Base-by-base conservation (phyloP, 768 basidiomycete species). In the Lepiota venenata region DNA sequence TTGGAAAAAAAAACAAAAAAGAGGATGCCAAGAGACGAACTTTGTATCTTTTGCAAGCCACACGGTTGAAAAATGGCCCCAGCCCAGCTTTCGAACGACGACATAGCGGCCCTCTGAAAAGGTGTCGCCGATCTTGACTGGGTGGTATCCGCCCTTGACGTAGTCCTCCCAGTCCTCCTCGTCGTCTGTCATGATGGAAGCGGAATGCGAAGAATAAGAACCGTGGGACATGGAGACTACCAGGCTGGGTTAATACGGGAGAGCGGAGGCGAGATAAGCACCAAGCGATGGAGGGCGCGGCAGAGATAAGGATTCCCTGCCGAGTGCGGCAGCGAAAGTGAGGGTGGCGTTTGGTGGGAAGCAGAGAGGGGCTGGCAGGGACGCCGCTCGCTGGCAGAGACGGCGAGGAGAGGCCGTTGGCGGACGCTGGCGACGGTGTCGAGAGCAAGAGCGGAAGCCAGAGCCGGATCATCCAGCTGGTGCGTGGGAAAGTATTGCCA, bases 41-140 rank as follows among this genome's bases (percentile, higher is more conserved):
- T 88, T 91, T 65, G 74, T 75, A 67, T 93, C 92, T 61, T 80
- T 84, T 21, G 91, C 89, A 0, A 93, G 80, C 93, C 93, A 95
- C 5, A 94, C 93, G 0, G 93, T 96, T 1, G 88, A 91, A 67
- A 95, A 96, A 68, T 95, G 93, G 14, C 93, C 93, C 88, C 88
- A 92, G 21, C 96, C 96, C 9, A 99, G 84, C 70, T 99, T 99
- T 58, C 96, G 77, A 52, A 97, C 93, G 61, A 98, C 89, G 58
- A 82, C 68, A 68, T 98, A 99, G 37, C 97, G 77, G 9, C 83
- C 91, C 57, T 91, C 84, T 45, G 87, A 90, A 69, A 97, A 96
- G 16, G 80, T 67, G 71, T 98, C 95, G 60, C 95, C 93, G 57
- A 98, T 93, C 69, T 93, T 89, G 46, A 97, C 91, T n/a, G 93